phyloP scores from a whole-genome alignment of 139 green algal genomes.

The Chlamydomonas schloesseri region DNA sequence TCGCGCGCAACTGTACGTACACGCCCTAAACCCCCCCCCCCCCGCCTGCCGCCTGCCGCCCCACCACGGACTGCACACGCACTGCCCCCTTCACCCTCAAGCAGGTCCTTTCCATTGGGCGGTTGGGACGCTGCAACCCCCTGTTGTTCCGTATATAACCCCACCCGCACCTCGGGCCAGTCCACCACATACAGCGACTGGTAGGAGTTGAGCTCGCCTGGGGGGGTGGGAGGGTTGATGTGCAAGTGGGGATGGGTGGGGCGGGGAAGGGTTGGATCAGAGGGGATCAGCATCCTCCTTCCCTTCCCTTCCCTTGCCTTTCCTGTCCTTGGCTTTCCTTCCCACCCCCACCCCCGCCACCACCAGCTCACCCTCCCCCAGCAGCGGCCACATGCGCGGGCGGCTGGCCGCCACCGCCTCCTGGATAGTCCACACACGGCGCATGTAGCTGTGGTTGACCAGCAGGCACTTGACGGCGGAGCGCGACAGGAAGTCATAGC shows the following conservation, averaged over 20 bases:
- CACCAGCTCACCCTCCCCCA: background rate
- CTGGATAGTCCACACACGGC: constrained; percentile 37
- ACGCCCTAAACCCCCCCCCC: background rate
- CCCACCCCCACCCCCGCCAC: no score
- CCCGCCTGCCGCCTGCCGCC: no score
- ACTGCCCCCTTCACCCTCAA: no score
- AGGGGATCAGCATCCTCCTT: no score
- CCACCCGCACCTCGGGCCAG: constrained; percentile 5
- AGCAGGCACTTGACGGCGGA: constrained; percentile 26
- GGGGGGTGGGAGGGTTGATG: background rate
- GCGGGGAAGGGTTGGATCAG: background rate
- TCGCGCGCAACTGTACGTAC: constrained; percentile 12
- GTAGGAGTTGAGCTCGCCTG: constrained; percentile 37
- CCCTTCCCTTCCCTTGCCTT: no score
- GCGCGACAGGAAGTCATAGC: constrained; percentile 8
- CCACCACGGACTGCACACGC: no score
- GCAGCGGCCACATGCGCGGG: constrained; percentile 16
- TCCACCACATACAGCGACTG: constrained; percentile 37
- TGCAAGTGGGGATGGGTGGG: background rate
- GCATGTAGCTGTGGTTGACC: constrained; percentile 42
- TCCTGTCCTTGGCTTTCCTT: no score
- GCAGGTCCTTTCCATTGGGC: no score
- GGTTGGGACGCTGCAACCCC: no score
- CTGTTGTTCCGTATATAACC: no score
- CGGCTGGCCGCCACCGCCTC: constrained; percentile 28